Evolutionary conservation across 2,329 filamentous ascomycete species (phyloP).

Genomic region (Eutypa lata): DNA sequence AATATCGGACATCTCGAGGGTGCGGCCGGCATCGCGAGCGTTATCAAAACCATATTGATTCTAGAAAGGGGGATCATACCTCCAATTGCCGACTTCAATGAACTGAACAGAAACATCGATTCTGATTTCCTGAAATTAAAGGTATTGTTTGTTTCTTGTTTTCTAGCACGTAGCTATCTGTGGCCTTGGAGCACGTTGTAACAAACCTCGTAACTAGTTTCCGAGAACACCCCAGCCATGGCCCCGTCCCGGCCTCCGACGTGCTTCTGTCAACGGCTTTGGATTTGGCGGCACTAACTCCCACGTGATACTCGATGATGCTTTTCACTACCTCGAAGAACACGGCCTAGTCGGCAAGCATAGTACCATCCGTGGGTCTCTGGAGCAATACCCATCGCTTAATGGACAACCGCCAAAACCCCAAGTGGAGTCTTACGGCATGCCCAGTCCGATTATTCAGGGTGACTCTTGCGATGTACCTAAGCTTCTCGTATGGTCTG

Average conservation of each 20-base stretch:
- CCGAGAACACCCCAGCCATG: slow-evolving; percentile 10
- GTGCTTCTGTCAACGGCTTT: slow-evolving; percentile 21
- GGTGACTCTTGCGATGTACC: no score
- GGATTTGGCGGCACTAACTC: slow-evolving; percentile 23
- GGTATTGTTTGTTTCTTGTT: no score
- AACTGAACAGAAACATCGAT: slow-evolving; percentile 18
- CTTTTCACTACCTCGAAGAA: not conserved
- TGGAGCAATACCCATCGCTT: not conserved
- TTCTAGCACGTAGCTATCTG: no score
- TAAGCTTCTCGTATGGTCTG: no score
- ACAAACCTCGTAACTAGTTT: slow-evolving; percentile 1
- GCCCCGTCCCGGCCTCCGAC: slow-evolving; percentile 6
- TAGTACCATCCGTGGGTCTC: not conserved
- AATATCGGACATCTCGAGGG: slow-evolving; percentile 22
- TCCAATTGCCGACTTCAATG: slow-evolving; percentile 26
- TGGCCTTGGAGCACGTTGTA: not conserved
- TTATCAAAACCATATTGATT: slow-evolving; percentile 14
- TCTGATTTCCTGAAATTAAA: not conserved
- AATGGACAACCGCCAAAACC: not conserved
- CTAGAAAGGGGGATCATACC: slow-evolving; percentile 15
- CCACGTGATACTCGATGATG: slow-evolving; percentile 15
- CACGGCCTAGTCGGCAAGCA: not conserved
- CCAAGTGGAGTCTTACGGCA: no score
- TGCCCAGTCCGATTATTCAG: no score
- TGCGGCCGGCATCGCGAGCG: slow-evolving; percentile 13